phyloP scores from a whole-genome alignment of 257 asterid genomes.

The Eustoma russellianum region DNA sequence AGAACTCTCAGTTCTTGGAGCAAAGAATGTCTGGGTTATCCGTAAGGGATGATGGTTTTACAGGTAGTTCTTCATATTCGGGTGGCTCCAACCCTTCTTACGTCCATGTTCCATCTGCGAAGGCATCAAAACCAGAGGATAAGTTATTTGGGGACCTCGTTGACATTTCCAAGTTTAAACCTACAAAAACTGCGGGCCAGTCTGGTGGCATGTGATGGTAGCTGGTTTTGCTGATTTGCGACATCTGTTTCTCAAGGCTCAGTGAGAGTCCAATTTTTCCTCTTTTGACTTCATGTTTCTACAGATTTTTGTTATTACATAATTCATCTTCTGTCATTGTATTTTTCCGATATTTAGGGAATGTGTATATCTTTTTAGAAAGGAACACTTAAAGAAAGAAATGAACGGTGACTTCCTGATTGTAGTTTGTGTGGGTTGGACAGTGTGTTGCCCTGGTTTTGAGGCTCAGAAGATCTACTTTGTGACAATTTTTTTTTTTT shows the following conservation, averaged over 20 bases:
- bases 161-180: constrained; percentile 53
- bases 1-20: constrained; percentile 50
- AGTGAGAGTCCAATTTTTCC: constrained; percentile 5
- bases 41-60: constrained; percentile 50
- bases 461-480: too few species aligned
- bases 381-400: too few species aligned
- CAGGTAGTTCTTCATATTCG: constrained; percentile 16
- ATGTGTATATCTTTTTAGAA: too few species aligned
- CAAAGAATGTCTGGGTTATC: constrained; percentile 67
- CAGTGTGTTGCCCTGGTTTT: too few species aligned
- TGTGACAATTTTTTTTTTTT: too few species aligned
- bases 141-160: constrained; percentile 76
- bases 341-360: too few species aligned
- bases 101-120: constrained; percentile 43
- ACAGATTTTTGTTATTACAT: too few species aligned
- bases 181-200: constrained; percentile 35
- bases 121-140: constrained; percentile 68
- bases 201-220: constrained; percentile 42
- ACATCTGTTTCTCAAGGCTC: constrained; percentile 8
- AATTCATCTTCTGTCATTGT: too few species aligned
- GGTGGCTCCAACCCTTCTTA: constrained; percentile 34
- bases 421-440: too few species aligned
- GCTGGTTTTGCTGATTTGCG: constrained; percentile 2
- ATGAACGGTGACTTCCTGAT: too few species aligned
- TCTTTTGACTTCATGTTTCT: neutral